Conservation (phyloP, 805 yeast species). For the Aciculoconidium aculeatum region DNA sequence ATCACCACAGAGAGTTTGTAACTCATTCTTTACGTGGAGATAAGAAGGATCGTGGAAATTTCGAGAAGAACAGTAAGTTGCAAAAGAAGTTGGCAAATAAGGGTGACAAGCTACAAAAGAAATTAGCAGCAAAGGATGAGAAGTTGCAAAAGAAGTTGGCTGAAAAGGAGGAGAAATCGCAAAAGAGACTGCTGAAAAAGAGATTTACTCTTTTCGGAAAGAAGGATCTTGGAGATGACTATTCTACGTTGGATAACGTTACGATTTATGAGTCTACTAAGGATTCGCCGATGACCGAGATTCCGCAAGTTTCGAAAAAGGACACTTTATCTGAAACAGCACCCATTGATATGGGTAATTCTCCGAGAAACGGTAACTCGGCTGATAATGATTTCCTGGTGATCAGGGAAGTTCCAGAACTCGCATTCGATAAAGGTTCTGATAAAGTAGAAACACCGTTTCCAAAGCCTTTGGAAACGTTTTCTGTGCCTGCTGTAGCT, state of each 20-base stretch:
- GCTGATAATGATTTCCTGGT: too few relatives aligned
- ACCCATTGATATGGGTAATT: too few relatives aligned
- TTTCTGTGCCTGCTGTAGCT: too few relatives aligned
- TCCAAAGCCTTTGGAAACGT: too few relatives aligned
- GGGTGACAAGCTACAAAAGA: conserved; percentile 8
- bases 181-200: conserved; percentile 3
- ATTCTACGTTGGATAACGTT: background rate
- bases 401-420: too few relatives aligned
- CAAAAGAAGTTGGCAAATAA: conserved; percentile 3
- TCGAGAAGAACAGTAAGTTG: conserved; percentile 11
- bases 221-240: conserved; percentile 3
- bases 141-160: conserved; percentile 4
- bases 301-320: background rate
- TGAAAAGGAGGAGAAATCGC: conserved; percentile 6
- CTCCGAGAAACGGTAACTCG: too few relatives aligned
- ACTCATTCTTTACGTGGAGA: conserved; percentile 21
- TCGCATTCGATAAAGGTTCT: too few relatives aligned
- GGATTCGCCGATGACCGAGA: background rate
- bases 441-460: too few relatives aligned
- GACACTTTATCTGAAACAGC: too few relatives aligned
- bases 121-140: conserved; percentile 8
- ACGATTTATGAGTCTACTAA: background rate
- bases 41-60: conserved; percentile 2
- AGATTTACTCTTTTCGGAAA: conserved; percentile 5
- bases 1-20: conserved; percentile 28